Evolutionary conservation across 441 rosid genomes (phyloP).

Genomic region (Bruguiera hainesii): DNA sequence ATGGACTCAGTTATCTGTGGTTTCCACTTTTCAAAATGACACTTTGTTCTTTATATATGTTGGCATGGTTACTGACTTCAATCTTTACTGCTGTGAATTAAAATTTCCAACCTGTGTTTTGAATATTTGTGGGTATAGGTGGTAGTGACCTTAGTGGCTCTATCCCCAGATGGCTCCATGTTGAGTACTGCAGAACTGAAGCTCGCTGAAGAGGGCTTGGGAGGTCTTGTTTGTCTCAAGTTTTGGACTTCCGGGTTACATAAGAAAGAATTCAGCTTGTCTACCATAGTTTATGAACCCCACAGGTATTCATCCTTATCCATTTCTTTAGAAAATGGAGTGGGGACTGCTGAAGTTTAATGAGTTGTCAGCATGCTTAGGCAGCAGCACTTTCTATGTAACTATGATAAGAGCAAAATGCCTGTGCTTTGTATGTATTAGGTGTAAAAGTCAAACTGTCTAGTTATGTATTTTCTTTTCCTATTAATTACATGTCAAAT

Average conservation of each 20-base stretch:
- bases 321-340: neutral
- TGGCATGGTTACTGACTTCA: slow-evolving; percentile 1
- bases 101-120: slow-evolving; percentile 9
- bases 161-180: slow-evolving; percentile 78
- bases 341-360: neutral
- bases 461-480: neutral
- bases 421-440: neutral
- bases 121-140: slow-evolving; percentile 42
- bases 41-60: neutral
- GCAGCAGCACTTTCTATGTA: neutral
- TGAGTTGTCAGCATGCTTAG: neutral
- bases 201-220: slow-evolving; percentile 88
- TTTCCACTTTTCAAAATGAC: slow-evolving; percentile 13
- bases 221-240: slow-evolving; percentile 85
- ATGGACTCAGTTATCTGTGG: slow-evolving; percentile 12
- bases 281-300: slow-evolving; percentile 89
- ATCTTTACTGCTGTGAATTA: slow-evolving; percentile 7
- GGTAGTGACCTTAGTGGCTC: slow-evolving; percentile 64
- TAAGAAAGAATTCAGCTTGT: slow-evolving; percentile 61
- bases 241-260: slow-evolving; percentile 67
- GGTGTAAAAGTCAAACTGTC: neutral
- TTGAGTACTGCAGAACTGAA: slow-evolving; percentile 85
- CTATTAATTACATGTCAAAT: neutral
- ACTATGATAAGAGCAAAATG: neutral
- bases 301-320: slow-evolving; percentile 53